Evolutionary conservation across 495 filamentous ascomycete species (phyloP).

Genomic region (Thermochaetoides thermophila): DNA sequence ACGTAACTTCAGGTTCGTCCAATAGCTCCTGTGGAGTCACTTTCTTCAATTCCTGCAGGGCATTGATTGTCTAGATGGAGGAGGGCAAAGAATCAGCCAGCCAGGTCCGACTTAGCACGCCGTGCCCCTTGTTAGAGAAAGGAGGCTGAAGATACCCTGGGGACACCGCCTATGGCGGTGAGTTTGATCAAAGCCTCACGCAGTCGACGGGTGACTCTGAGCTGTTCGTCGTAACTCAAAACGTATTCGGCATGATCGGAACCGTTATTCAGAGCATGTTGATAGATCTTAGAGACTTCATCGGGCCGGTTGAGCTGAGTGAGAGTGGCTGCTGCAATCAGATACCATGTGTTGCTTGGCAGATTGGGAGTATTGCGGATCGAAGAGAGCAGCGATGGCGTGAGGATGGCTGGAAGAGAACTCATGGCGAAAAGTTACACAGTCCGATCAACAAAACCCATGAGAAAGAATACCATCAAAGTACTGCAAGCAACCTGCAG

Average conservation of each 20-base stretch:
- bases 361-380: slow-evolving; percentile 31
- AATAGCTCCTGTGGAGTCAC: slow-evolving; percentile 32
- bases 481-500: too few species aligned
- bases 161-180: slow-evolving; percentile 36
- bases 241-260: slow-evolving; percentile 9
- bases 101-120: background rate
- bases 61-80: slow-evolving; percentile 33
- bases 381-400: slow-evolving; percentile 28
- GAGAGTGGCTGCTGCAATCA: slow-evolving; percentile 36
- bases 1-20: slow-evolving; percentile 25
- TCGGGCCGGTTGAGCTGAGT: slow-evolving; percentile 38
- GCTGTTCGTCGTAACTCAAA: slow-evolving; percentile 23
- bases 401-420: slow-evolving; percentile 15
- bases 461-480: too few species aligned
- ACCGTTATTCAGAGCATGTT: slow-evolving; percentile 24
- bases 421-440: slow-evolving; percentile 6
- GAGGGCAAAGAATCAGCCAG: background rate
- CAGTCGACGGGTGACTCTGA: slow-evolving; percentile 32
- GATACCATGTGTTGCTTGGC: slow-evolving; percentile 37
- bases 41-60: slow-evolving; percentile 32
- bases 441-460: too few species aligned
- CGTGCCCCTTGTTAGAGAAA: background rate
- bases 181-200: slow-evolving; percentile 41
- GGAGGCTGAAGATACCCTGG: slow-evolving; percentile 25
- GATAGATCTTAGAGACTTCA: slow-evolving; percentile 35